These are phyloP conservation scores for Herpotrichia juniperi DNA, from an alignment of 2,329 filamentous ascomycete species.

Conservation along the genomic window DNA sequence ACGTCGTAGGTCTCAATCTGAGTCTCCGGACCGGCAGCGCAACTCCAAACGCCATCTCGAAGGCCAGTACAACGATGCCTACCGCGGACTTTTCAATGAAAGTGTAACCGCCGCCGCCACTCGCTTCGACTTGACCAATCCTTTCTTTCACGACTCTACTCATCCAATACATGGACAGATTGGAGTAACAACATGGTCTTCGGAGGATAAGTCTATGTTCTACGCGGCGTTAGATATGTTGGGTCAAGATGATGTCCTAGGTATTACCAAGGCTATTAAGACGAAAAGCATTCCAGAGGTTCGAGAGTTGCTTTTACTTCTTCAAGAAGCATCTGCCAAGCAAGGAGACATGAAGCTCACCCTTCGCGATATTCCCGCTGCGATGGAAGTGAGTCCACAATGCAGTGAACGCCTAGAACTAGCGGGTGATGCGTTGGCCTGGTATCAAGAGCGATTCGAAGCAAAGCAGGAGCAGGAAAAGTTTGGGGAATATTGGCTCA, in stretches of 20 bases:
- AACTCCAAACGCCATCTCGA: constrained; percentile 37
- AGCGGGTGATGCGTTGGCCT: constrained; percentile 69
- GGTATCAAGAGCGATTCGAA: constrained; percentile 69
- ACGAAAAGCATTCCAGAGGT: constrained; percentile 80
- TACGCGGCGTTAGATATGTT: constrained; percentile 70
- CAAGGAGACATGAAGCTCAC: constrained; percentile 41
- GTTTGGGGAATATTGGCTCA: constrained; percentile 71
- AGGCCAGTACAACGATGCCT: constrained; percentile 54
- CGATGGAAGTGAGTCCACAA: constrained; percentile 71
- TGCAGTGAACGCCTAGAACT: constrained; percentile 71
- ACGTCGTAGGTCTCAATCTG: constrained; percentile 24
- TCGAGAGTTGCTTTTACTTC: constrained; percentile 68
- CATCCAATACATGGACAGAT: constrained; percentile 57
- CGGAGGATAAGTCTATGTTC: constrained; percentile 71
- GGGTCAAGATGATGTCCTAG: constrained; percentile 66
- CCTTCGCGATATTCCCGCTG: constrained; percentile 69
- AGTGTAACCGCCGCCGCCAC: constrained; percentile 23
- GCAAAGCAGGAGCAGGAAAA: constrained; percentile 63
- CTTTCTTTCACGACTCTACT: background rate
- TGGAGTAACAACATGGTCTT: constrained; percentile 73
- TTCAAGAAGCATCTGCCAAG: constrained; percentile 59
- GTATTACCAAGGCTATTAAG: constrained; percentile 67
- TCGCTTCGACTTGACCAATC: constrained; percentile 17
- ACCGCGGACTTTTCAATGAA: constrained; percentile 44
- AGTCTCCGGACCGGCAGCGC: constrained; percentile 20